Evolutionary conservation across 1,284 basidiomycete genomes (phyloP), one percentile per base, ranked within the genome.

Genomic region (Sanghuangporus baumii): DNA sequence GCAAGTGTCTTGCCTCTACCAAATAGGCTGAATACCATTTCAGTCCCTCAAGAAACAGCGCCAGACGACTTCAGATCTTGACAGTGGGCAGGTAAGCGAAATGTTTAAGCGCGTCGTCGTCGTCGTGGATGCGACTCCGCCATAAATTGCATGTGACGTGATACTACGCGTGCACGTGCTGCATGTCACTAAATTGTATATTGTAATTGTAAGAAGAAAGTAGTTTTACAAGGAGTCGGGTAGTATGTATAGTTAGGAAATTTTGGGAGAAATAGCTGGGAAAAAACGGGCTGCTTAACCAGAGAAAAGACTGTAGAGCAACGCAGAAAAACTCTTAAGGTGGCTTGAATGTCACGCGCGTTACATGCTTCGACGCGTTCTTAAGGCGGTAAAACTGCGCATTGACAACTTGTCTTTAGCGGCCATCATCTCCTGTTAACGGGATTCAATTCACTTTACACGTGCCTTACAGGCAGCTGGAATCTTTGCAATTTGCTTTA

Each of bases 21-120:
- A 65, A 85, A 82, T 43, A 84, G 75, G 3, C 80, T 74, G 68
- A 85, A 83, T 38, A 84, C 78, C 80, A 83, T 82, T 46, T 12
- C 20, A 46, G 16, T 1, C 6, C 16, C 16, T 18, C 9, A 46
- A 16, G 16, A 46, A 12, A 7, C 16, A 46, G 6, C 9, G 23
- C 8, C 9, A 18, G 38, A 51, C 26, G 20, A 43, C 41, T 7
- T n/a, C 3, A 4, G 6, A 7, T 12, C 11, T n/a, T 43, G 37
- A 16, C 23, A 54, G 16, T 41, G 48, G 55, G 34, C 4, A 56
- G 12, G 52, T 48, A 18, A 54, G 23, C 31, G 43, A 46, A 46
- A 46, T n/a, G 6, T 46, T n/a, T 16, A 46, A 16, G 43, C 7
- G 31, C 20, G 51, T 52, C n/a, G 51, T 54, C n/a, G 51, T 54